Evolutionary conservation across 441 rosid genomes (phyloP), one percentile per base, ranked within the genome.

Genomic region (Erodium texanum): DNA sequence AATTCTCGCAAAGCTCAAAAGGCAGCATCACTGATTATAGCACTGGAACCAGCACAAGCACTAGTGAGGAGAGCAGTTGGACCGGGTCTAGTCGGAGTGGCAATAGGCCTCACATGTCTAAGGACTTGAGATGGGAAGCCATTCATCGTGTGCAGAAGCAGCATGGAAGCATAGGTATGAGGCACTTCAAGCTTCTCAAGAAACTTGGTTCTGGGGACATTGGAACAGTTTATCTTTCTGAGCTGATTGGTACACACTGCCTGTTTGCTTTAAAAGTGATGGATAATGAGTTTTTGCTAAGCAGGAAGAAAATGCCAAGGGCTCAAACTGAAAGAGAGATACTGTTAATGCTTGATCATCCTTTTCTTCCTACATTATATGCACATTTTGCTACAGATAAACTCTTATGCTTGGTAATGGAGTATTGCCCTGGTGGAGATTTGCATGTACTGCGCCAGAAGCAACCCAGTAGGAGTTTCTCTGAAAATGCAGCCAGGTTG

Each of bases 341-440:
- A 41, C 63, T 89, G 82, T 88, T 87, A 72, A 89, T 87, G 85
- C 81, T 89, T 69, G 96, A 89, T 78, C 96, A 89, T 79, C 96
- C 96, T 41, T 89, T 89, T 78, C 89, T 89, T 62, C 93, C 96
- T 10, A 89, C 96, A 1, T 75, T 89, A 12, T 89, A 84, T 81
- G 83, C 86, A 18, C 86, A 83, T 78, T 83, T 89, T 68, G 70
- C 81, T 0, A 86, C 89, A 0, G 96, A 89, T 20, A 86, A 84
- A 68, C 81, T 80, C 71, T 87, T 93, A 0, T 86, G 91, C 81
- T 80, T 87, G 82, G 89, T 89, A 68, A 87, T 87, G 90, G 96
- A 89, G 82, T 83, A 83, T 75, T 89, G 96, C 76, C 88, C 96
- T 0, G 93, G 91, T 70, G 96, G 93, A 76, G 96, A 89, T 85